Base-by-base conservation (phyloP, 2,329 filamentous ascomycete species). In the Fusarium mangiferae region DNA sequence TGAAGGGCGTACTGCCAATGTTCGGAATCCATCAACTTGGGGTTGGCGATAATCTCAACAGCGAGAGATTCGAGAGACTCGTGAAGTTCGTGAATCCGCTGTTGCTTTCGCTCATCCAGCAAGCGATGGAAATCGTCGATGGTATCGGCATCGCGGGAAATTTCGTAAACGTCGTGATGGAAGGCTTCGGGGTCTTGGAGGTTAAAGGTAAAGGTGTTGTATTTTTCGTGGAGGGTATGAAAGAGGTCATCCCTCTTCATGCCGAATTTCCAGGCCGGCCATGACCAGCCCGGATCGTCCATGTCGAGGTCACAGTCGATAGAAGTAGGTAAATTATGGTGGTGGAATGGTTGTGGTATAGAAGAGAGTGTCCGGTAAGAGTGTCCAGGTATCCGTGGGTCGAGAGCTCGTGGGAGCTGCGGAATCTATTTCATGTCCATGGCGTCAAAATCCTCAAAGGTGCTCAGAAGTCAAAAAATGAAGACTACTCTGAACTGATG, bases 191-290 rank as follows among this genome's bases (percentile, higher is more conserved):
- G 86, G 80, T 90, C 89, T 77, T 90, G 88, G 36, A 90, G 86
- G 51, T 85, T 83, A 58, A 86, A 87, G 57, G 86, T 82, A 61
- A 90, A 82, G 54, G 89, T 90, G 81, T 90, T 90, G 82, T 90
- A 90, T 78, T 87, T 86, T 73, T 89, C 86, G 76, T 90, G 87
- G 18, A 90, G 85, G 59, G 85, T 88, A 60, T 86, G 87, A 78
- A 87, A 87, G 80, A 90, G 86, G 77, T 90, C 88, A 64, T 87
- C 85, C 78, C 85, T 85, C 84, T 88, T 89, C 85, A 90, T 86
- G 78, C 88, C 88, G 83, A 90, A 90, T 80, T 90, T 90, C 88
- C 89, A 90, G 76, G 86, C 85, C 48, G 89, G 89, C 89, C 89
- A 90, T 75, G 84, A 83, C 78, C 81, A 83, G 73, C 81, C 83